Base-by-base conservation (phyloP, 306 rosid genomes). In the Rosa multiflora region DNA sequence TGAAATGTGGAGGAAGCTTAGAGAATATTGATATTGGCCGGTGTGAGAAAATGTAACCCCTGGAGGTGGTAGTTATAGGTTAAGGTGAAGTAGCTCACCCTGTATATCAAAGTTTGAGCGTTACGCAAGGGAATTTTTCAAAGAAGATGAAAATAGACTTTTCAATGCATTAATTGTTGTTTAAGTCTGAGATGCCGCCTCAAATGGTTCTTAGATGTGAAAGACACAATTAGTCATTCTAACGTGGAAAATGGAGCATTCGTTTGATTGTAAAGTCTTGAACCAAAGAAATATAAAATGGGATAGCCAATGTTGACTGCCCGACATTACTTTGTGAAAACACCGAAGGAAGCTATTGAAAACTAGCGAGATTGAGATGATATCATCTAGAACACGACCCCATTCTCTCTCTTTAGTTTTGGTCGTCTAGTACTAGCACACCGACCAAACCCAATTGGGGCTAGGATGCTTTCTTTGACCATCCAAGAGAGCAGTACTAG, bases 51-150 rank as follows among this genome's bases (percentile, higher is more conserved):
- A 29, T 52, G 2, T n/a, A 3, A 46, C 11, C 14, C 51, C 9
- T 5, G 62, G 4, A 8, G 73, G 26, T 51, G 56, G 68, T 68
- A 67, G 53, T 52, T 78, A 78, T 68, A 78, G 81, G 39, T 61
- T 42, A 26, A 40, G 73, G 53, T 44, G 73, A 44, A 44, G 8
- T 51, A 13, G 53, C 51, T 8, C 26, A 20, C 61, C 23, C 61
- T 6, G 4, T 69, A 69, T 29, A 10, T 37, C 64, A 58, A 55
- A 55, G 61, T 3, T 2, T 55, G 23, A 6, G 61, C 26, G 13
- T 55, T 20, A 55, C 10, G 4, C 23, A 20, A 55, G 8, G 61
- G 61, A 55, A 18, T 48, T 18, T 55, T 55, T 20, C 11, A 55
- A 55, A 55, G 4, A 55, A 55, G 3, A 20, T 4, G 10, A 2